Conservation (phyloP, 805 yeast species). For the Yamadazyma takamatsuzukensis region DNA sequence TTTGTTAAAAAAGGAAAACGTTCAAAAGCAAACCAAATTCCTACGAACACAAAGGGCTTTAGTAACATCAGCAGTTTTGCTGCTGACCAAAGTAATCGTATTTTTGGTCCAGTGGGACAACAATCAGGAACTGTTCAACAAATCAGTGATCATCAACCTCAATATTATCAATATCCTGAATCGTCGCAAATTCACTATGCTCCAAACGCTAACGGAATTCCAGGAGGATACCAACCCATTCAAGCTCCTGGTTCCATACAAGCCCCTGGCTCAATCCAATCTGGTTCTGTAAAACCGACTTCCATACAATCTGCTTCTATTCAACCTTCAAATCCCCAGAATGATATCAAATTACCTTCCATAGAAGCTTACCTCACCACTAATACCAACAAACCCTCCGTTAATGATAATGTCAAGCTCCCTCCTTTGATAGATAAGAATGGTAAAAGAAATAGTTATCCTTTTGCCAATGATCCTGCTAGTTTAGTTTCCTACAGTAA, state of each 20-base stretch:
- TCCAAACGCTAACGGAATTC: background rate
- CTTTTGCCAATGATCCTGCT: slow-evolving; percentile 1
- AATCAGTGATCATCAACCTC: slow-evolving; percentile 10
- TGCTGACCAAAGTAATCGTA: slow-evolving; percentile 17
- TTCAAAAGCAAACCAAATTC: background rate
- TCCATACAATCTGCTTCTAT: background rate
- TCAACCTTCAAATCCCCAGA: background rate
- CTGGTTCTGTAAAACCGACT: background rate
- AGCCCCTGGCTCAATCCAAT: too few relatives aligned
- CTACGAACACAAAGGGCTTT: slow-evolving; percentile 1
- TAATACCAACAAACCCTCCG: slow-evolving; percentile 1
- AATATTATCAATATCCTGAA: slow-evolving; percentile 22
- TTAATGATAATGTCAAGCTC: slow-evolving; percentile 9
- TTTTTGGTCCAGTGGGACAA: slow-evolving; percentile 12
- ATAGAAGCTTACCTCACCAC: slow-evolving; percentile 12
- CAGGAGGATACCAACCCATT: background rate
- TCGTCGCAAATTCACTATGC: slow-evolving; percentile 15
- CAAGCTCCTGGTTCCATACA: too few relatives aligned
- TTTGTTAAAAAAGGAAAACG: background rate
- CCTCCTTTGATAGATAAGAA: slow-evolving; percentile 13
- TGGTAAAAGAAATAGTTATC: slow-evolving; percentile 7
- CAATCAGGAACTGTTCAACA: slow-evolving; percentile 5
- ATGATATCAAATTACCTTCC: slow-evolving; percentile 13
- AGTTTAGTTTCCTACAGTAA: slow-evolving; percentile 5
- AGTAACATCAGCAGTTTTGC: slow-evolving; percentile 13